These are phyloP conservation scores for Mycena leptocephala DNA, from an alignment of 768 basidiomycete genomes.

Conservation along the genomic window DNA sequence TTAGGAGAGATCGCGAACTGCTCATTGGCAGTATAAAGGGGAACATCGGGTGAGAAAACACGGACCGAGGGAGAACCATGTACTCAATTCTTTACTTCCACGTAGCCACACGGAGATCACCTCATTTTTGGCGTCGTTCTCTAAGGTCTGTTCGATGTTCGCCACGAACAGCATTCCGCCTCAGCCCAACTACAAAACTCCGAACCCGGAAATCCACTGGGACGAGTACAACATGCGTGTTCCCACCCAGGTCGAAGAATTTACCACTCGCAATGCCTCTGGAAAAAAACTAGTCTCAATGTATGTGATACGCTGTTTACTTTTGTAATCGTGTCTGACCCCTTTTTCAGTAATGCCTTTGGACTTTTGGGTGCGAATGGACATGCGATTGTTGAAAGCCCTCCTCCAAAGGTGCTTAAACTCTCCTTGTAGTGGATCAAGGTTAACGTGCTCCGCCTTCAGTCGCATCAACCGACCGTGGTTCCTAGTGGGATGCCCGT, in stretches of 20 bases:
- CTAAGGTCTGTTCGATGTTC: constrained; percentile 53
- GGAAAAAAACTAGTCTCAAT: not conserved
- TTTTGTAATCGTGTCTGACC: constrained; percentile 14
- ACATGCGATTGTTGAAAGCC: constrained; percentile 56
- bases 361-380: constrained; percentile 65
- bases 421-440: not conserved
- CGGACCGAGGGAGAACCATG: not conserved
- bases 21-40: constrained; percentile 63
- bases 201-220: constrained; percentile 54
- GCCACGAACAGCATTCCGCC: constrained; percentile 41
- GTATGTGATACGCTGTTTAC: not conserved
- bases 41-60: constrained; percentile 56
- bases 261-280: not conserved
- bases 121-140: constrained; percentile 52
- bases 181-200: constrained; percentile 41
- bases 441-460: not conserved
- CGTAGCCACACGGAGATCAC: constrained; percentile 51
- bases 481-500: constrained; percentile 34
- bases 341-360: constrained; percentile 37
- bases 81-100: not conserved
- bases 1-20: constrained; percentile 49
- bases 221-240: constrained; percentile 38
- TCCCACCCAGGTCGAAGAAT: not conserved
- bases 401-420: constrained; percentile 35
- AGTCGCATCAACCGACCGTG: not conserved